Evolutionary conservation across 495 filamentous ascomycete species (phyloP).

Genomic region (Podospora sp.): DNA sequence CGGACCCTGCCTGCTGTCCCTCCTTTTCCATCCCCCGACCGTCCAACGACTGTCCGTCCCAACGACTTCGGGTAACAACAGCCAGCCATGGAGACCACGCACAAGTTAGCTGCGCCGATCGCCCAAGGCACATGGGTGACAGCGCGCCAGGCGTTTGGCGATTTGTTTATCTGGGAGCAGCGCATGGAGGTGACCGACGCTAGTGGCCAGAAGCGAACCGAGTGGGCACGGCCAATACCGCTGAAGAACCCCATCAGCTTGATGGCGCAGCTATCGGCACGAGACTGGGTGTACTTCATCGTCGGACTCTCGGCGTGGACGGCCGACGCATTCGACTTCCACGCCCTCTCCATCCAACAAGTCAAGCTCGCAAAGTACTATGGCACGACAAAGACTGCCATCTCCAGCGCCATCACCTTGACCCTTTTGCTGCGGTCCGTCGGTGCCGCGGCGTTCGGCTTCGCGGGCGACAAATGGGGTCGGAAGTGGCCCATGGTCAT

Average conservation of each 20-base stretch:
- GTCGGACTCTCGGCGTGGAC: slow-evolving; percentile 67
- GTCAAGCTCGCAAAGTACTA: slow-evolving; percentile 70
- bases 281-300: slow-evolving; percentile 66
- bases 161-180: slow-evolving; percentile 70
- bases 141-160: slow-evolving; percentile 59
- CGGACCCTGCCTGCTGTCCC: background rate
- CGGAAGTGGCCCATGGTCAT: slow-evolving; percentile 79
- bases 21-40: background rate
- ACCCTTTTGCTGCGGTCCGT: slow-evolving; percentile 71
- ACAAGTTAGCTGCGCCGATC: slow-evolving; percentile 58
- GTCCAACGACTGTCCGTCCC: background rate
- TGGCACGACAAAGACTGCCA: slow-evolving; percentile 62
- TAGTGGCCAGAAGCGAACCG: slow-evolving; percentile 53
- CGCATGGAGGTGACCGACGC: slow-evolving; percentile 64
- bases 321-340: slow-evolving; percentile 76
- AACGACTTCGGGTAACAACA: background rate
- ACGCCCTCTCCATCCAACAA: slow-evolving; percentile 72
- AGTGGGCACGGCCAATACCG: slow-evolving; percentile 63
- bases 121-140: slow-evolving; percentile 61
- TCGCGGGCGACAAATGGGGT: slow-evolving; percentile 74
- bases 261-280: slow-evolving; percentile 55
- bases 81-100: background rate
- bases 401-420: slow-evolving; percentile 73
- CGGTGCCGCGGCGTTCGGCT: slow-evolving; percentile 70
- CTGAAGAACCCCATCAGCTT: slow-evolving; percentile 65